These are phyloP conservation scores for Talaromyces verruculosus DNA, from an alignment of 2,329 filamentous ascomycete genomes.

Conservation along the genomic window DNA sequence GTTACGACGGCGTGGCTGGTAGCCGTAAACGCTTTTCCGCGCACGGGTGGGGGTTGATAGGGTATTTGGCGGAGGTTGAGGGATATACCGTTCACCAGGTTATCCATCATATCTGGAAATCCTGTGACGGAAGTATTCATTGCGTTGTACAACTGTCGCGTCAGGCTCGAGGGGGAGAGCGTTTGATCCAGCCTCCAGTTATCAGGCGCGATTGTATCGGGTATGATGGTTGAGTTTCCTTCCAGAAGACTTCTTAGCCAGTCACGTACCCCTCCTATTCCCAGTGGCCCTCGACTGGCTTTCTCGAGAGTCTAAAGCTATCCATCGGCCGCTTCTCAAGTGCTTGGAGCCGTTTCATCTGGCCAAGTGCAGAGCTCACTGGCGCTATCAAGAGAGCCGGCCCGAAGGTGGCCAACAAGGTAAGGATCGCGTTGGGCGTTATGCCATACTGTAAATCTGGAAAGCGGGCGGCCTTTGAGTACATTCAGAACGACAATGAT, in stretches of 20 bases:
- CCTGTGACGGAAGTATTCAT: background rate
- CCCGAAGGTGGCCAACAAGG: background rate
- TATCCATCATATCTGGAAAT: background rate
- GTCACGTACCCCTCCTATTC: background rate
- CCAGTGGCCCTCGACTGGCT: background rate
- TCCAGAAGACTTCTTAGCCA: background rate
- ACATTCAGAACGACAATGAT: background rate
- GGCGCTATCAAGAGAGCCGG: background rate
- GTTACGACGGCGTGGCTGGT: slow-evolving; percentile 8
- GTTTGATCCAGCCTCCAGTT: background rate
- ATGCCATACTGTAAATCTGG: slow-evolving; percentile 1
- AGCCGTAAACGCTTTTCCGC: background rate
- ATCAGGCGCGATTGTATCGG: background rate
- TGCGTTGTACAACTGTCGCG: background rate
- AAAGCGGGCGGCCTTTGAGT: background rate
- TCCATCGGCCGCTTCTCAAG: background rate
- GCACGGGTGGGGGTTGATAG: background rate
- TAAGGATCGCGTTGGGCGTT: background rate
- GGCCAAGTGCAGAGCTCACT: background rate
- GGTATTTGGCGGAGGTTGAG: background rate
- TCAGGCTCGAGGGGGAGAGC: background rate
- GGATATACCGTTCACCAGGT: background rate
- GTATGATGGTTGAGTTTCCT: background rate
- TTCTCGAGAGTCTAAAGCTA: background rate
- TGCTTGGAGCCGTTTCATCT: background rate